Evolutionary conservation across 495 filamentous ascomycete species (phyloP), one percentile per base, ranked within the genome.

Genomic region (Aspergillus funiculosus): DNA sequence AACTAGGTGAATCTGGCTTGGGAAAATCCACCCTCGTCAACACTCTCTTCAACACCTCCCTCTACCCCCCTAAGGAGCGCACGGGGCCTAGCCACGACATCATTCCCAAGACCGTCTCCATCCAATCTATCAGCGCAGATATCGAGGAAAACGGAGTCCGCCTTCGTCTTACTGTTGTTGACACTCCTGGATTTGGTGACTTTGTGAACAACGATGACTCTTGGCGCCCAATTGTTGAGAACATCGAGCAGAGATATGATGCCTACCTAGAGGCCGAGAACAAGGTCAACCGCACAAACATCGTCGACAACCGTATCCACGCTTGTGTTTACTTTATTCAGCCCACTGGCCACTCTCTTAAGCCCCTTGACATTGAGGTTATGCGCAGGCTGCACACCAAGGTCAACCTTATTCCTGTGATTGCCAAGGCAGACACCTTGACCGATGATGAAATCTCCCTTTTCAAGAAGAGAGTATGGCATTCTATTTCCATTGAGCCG

Each of bases 171-270:
- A 98, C 89, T 15, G 94, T 98, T 29, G 90, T 98, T 50, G 92
- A 98, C 63, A 98, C 92, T 15, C 92, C 92, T 9, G 92, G 92
- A 49, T 98, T 97, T 63, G 92, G 92, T 56, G 92, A 98, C 71
- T 97, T 97, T 61, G 94, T 98, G 53, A 97, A 98, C 82, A 98
- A 98, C 60, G 94, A 97, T 56, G 92, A 95, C 67, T 98, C 92
- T 17, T 98, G 92, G 92, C 77, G 90, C 56, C 92, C 92, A 31
- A 98, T 98, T 73, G 83, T 95, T 49, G 91, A 98, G 74, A 95
- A 97, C 78, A 96, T 98, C 56, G 94, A 98, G 76, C 87, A 94
- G 75, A 85, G 92, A 50, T 98, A 94, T 62, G 92, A 98, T 65
- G 87, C 92, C 34, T 98, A 96, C 64, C 76, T 97, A 18, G 94